These are phyloP conservation scores for Trypanosoma mega DNA, from an alignment of 208 protist species.

Conservation along the genomic window DNA sequence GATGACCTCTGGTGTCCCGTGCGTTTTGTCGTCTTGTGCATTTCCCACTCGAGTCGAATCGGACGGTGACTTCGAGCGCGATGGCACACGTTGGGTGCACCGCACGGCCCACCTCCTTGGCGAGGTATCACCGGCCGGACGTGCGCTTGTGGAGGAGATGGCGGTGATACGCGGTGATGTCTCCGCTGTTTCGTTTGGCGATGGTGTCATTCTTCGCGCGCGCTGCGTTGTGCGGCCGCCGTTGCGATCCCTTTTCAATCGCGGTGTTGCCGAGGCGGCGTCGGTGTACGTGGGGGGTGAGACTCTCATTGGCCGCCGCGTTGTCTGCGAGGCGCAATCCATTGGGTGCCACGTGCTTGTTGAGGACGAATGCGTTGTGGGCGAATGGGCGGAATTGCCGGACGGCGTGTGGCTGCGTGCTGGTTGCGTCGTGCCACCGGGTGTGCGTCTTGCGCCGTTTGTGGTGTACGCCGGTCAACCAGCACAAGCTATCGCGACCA, in stretches of 20 bases:
- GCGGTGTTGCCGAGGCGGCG: conserved; percentile 26
- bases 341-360: conserved; percentile 56
- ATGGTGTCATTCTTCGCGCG: conserved; percentile 32
- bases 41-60: conserved; percentile 4
- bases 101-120: conserved; percentile 14
- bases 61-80: conserved; percentile 1
- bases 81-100: conserved; percentile 9
- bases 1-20: conserved; percentile 33
- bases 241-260: conserved; percentile 41
- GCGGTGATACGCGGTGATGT: conserved; percentile 45
- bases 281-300: conserved; percentile 43
- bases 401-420: conserved; percentile 64
- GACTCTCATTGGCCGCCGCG: conserved; percentile 42
- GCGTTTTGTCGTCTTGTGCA: conserved; percentile 11
- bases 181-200: conserved; percentile 28
- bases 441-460: conserved; percentile 52
- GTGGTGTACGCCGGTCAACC: conserved; percentile 57
- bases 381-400: conserved; percentile 39
- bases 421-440: conserved; percentile 46
- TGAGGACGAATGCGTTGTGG: conserved; percentile 59
- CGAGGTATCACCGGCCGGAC: conserved; percentile 4
- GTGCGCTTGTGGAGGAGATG: conserved; percentile 7
- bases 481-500: conserved; percentile 32
- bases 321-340: conserved; percentile 54
- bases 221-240: conserved; percentile 52